Evolutionary conservation across 2,329 filamentous ascomycete species (phyloP).

Genomic region (Kalmusia sp.): DNA sequence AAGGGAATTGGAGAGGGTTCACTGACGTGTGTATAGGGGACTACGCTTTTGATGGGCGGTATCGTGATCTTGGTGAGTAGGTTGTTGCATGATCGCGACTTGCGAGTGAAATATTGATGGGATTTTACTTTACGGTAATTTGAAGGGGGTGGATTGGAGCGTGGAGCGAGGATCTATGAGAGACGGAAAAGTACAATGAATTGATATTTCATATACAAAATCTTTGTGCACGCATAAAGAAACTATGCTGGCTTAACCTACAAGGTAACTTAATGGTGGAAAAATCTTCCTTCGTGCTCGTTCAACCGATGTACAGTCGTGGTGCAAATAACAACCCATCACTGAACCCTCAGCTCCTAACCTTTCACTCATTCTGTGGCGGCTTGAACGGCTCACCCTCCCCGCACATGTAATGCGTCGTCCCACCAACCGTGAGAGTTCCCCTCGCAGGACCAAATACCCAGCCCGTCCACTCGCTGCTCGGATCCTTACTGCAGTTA

Average conservation of each 20-base stretch:
- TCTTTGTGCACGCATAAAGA: too few species aligned
- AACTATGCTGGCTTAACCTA: too few species aligned
- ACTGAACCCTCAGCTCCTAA: background rate
- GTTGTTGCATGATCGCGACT: constrained; percentile 8
- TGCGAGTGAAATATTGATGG: constrained; percentile 8
- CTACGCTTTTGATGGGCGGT: constrained; percentile 10
- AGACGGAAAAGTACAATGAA: too few species aligned
- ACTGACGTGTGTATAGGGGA: constrained; percentile 9
- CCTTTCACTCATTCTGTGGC: background rate
- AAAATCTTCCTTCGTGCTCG: too few species aligned
- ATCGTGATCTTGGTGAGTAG: constrained; percentile 10
- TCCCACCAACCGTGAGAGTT: background rate
- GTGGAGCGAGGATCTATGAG: too few species aligned
- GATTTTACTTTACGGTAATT: too few species aligned
- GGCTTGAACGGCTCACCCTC: background rate
- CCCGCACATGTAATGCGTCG: background rate
- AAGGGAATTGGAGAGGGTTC: background rate
- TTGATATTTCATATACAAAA: too few species aligned
- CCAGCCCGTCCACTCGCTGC: background rate
- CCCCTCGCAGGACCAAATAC: background rate
- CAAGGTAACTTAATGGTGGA: too few species aligned
- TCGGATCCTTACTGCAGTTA: background rate
- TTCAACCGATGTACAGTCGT: too few species aligned
- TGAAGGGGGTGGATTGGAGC: too few species aligned
- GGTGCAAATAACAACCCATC: background rate